These are phyloP conservation scores for Trametes punicea DNA, from an alignment of 768 basidiomycete species.

Conservation along the genomic window DNA sequence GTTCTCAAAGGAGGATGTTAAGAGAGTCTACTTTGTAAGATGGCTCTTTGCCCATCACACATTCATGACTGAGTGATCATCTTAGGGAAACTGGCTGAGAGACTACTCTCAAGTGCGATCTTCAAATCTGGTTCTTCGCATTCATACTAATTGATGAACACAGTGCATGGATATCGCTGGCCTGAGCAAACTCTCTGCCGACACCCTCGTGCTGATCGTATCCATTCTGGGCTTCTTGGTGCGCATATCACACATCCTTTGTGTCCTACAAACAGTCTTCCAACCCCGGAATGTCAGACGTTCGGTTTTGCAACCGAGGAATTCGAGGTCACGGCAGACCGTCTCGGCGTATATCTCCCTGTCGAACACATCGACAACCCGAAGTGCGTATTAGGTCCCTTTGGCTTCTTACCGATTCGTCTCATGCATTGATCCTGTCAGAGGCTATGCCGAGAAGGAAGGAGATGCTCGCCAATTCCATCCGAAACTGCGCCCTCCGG, in stretches of 20 bases:
- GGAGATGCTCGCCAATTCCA: slow-evolving; percentile 72
- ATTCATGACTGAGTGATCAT: no score
- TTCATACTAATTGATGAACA: neutral
- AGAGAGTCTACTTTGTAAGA: slow-evolving; percentile 62
- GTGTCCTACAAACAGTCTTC: neutral
- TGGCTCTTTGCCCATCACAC: neutral
- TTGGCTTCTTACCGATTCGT: neutral
- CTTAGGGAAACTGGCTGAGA: slow-evolving; percentile 64
- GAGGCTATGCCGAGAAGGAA: slow-evolving; percentile 65
- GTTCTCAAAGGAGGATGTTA: slow-evolving; percentile 62
- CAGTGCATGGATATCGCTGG: slow-evolving; percentile 73
- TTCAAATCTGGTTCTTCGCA: neutral
- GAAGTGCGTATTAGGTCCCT: slow-evolving; percentile 39
- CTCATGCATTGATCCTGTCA: slow-evolving; percentile 24
- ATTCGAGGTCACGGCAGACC: slow-evolving; percentile 69
- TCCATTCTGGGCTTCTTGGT: slow-evolving; percentile 59
- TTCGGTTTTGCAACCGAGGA: slow-evolving; percentile 64
- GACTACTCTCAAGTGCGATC: slow-evolving; percentile 59
- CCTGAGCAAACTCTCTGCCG: slow-evolving; percentile 58
- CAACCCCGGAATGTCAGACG: slow-evolving; percentile 35
- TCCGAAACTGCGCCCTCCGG: slow-evolving; percentile 70
- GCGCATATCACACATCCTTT: neutral
- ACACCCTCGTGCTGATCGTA: slow-evolving; percentile 60
- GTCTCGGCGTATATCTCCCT: slow-evolving; percentile 75
- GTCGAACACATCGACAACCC: slow-evolving; percentile 82